These are phyloP conservation scores for Saposhnikovia divaricata DNA, from an alignment of 129 eudicot species.

Conservation along the genomic window DNA sequence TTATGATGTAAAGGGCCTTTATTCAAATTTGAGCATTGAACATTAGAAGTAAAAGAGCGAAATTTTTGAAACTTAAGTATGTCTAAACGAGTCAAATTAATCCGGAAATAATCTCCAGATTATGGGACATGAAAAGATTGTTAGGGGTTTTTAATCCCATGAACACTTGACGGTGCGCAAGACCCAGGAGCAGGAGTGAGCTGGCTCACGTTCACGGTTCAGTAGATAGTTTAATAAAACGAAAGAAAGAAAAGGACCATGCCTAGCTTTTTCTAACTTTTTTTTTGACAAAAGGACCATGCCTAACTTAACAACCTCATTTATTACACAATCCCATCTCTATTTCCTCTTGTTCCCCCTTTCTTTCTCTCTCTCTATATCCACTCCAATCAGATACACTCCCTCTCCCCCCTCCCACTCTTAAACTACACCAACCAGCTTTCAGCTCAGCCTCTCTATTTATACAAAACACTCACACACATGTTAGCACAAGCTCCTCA, in stretches of 20 bases:
- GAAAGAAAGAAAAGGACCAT: not conserved
- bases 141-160: no score
- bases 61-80: no score
- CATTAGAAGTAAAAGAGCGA: no score
- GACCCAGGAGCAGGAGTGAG: not conserved
- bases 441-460: not conserved
- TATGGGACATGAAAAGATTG: no score
- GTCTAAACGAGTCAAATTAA: no score
- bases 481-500: not conserved
- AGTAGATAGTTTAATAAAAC: not conserved
- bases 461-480: not conserved
- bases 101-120: no score
- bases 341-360: not conserved
- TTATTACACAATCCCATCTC: not conserved
- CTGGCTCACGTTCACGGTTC: constrained; percentile 3
- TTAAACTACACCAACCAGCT: not conserved
- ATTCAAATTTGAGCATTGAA: no score
- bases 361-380: not conserved
- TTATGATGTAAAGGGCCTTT: no score
- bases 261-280: no score
- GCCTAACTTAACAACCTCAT: not conserved
- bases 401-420: not conserved
- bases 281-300: no score
- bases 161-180: not conserved
- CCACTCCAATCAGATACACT: not conserved